Evolutionary conservation across 2,329 filamentous ascomycete species (phyloP), one percentile per base, ranked within the genome.

Genomic region (Emmonsiellopsis sp.): DNA sequence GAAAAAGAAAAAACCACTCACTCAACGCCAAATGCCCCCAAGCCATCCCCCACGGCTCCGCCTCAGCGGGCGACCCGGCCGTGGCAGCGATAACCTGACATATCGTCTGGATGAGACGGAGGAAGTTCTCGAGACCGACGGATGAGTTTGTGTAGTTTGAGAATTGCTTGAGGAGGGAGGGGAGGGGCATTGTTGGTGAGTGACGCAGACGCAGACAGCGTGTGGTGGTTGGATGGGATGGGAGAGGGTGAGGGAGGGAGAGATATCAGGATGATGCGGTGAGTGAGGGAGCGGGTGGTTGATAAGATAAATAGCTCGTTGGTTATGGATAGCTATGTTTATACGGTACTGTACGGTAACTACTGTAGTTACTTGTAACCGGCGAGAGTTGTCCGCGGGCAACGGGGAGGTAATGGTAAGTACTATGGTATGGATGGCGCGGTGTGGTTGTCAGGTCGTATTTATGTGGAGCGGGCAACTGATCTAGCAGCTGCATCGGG

Each of bases 1-100:
- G 6, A 15, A 49, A 20, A 44, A 44, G 50, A n/a, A 16, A 13
- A 38, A 54, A 47, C 48, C 7, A 63, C 66, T 51, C 61, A 76
- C 75, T 67, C 52, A 77, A 56, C 30, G 71, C 71, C 51, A 77
- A 65, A 58, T 76, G 70, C 34, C 63, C 58, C 49, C 71, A 68
- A 6, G 70, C 66, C 2, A 63, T 66, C 1, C 63, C 60, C 64
- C 70, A 76, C 34, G 63, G 63, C 26, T 64, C 61, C 2, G 67
- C 63, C 13, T 68, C 63, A 47, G 54, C 54, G 1, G 63, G 59
- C 20, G 63, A 62, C 31, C 57, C 50, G 1, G 59, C 62, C 11
- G 68, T 56, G 31, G 62, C 61, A 10, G 61, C 61, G n/a, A 62
- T 59, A 15, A 72, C 62, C 51, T 70, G 67, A 9, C 65, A 63